A percentile compares a stretch with the other conserved stretches of the same genome.
Conservation (phyloP, 2,329 filamentous ascomycete genomes). For the Ophiostoma pallidulum region DNA sequence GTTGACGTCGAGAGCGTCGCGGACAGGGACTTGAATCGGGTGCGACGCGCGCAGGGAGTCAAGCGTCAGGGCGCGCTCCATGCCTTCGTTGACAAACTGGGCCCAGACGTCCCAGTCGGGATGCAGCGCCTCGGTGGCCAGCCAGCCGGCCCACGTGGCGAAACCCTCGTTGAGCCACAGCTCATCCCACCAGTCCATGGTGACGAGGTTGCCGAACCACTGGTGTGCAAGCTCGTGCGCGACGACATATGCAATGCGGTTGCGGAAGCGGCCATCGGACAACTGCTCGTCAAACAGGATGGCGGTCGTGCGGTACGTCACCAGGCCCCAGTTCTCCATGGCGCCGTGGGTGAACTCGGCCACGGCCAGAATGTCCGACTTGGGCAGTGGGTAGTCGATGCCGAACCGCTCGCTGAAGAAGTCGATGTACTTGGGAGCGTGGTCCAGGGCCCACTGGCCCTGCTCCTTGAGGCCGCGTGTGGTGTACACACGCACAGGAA, state of each 20-base stretch:
- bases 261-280: constrained; percentile 84
- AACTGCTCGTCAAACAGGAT: constrained; percentile 92
- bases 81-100: constrained; percentile 91
- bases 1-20: constrained; percentile 88
- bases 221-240: constrained; percentile 98
- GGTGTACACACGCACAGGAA: constrained; percentile 93
- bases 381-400: constrained; percentile 87
- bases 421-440: constrained; percentile 88
- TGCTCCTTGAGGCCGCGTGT: constrained; percentile 91
- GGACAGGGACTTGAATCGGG: constrained; percentile 90
- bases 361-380: constrained; percentile 82
- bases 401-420: constrained; percentile 93
- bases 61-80: constrained; percentile 83
- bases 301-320: constrained; percentile 91
- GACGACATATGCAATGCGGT: constrained; percentile 90
- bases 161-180: constrained; percentile 97
- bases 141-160: constrained; percentile 96
- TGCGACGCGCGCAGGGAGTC: constrained; percentile 88
- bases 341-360: constrained; percentile 84
- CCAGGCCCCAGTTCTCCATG: constrained; percentile 95
- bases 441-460: constrained; percentile 78
- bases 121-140: constrained; percentile 81
- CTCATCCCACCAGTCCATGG: constrained; percentile 98
- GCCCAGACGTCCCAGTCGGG: constrained; percentile 98
- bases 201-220: constrained; percentile 96